Percentiles rank a stretch among this genome's conserved stretches.
Evolutionary conservation across 345 rosid genomes (phyloP).

Genomic region (Toxicodendron radicans): DNA sequence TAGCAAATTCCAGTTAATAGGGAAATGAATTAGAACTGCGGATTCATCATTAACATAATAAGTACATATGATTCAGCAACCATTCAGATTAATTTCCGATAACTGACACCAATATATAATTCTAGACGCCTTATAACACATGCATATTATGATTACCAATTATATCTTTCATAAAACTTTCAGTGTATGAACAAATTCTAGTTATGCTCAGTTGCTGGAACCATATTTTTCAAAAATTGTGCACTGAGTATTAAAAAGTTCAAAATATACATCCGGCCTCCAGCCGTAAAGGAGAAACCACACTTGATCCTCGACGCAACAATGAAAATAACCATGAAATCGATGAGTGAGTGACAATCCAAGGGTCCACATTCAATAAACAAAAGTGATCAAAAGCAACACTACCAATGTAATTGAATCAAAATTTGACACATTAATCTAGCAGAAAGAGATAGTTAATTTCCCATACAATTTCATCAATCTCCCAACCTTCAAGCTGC

Average conservation of each 20-base stretch:
- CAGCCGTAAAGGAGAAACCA: background rate
- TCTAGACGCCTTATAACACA: no score
- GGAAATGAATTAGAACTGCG: background rate
- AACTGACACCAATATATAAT: background rate
- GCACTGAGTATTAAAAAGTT: background rate
- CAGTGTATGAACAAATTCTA: no score
- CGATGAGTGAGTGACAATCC: background rate
- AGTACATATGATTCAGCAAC: background rate
- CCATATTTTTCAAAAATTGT: background rate
- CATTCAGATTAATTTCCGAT: background rate
- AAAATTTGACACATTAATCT: background rate
- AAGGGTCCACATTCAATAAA: background rate
- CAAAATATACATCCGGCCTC: background rate
- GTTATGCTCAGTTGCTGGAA: background rate
- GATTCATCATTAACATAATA: background rate
- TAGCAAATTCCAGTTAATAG: background rate
- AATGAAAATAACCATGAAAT: background rate
- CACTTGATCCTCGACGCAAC: background rate
- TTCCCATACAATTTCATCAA: conserved; percentile 65
- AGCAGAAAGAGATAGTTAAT: background rate
- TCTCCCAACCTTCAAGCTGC: conserved; percentile 79
- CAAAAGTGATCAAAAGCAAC: background rate
- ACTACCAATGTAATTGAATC: no score
- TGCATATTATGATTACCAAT: no score
- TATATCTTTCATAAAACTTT: background rate